Percentiles rank a stretch among this genome's conserved stretches.
Evolutionary conservation across 2,329 filamentous ascomycete genomes (phyloP).

Genomic region (Aureobasidium sp.): DNA sequence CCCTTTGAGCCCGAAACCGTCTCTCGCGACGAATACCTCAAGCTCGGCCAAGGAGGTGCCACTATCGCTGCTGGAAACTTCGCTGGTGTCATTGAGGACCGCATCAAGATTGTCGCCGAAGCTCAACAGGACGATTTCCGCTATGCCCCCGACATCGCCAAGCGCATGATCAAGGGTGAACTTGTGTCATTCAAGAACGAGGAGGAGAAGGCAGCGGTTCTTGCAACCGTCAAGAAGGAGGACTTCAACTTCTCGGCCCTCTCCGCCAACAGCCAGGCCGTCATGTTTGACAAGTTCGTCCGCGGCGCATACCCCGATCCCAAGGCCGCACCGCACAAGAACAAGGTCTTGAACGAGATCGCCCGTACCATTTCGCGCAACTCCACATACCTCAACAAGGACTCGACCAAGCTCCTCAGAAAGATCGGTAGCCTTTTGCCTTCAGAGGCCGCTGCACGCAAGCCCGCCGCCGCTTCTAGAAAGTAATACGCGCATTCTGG

Average conservation of each 20-base stretch:
- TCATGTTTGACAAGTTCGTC: conserved; percentile 19
- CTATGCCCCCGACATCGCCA: conserved; percentile 15
- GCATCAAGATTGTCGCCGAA: conserved; percentile 17
- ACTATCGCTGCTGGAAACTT: conserved; percentile 21
- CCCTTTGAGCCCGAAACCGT: conserved; percentile 11
- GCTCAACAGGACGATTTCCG: conserved; percentile 15
- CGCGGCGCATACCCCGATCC: conserved; percentile 19
- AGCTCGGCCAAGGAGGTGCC: conserved; percentile 17
- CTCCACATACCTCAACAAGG: conserved; percentile 19
- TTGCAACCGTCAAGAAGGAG: conserved; percentile 12
- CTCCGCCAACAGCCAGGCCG: conserved; percentile 12
- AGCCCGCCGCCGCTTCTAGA: neutral
- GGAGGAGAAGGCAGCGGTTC: conserved; percentile 16
- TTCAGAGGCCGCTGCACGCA: conserved; percentile 8
- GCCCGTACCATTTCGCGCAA: conserved; percentile 17
- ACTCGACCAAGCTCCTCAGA: conserved; percentile 24
- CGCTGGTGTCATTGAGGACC: conserved; percentile 21
- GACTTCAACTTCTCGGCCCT: conserved; percentile 14
- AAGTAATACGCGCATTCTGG: neutral
- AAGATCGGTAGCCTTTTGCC: conserved; percentile 19
- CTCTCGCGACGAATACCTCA: conserved; percentile 13
- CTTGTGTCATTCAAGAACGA: conserved; percentile 15
- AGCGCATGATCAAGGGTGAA: conserved; percentile 17
- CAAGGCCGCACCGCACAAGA: conserved; percentile 15
- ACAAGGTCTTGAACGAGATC: conserved; percentile 19